Conservation (phyloP, 331 rosid genomes). For the Dryas integrifolia region DNA sequence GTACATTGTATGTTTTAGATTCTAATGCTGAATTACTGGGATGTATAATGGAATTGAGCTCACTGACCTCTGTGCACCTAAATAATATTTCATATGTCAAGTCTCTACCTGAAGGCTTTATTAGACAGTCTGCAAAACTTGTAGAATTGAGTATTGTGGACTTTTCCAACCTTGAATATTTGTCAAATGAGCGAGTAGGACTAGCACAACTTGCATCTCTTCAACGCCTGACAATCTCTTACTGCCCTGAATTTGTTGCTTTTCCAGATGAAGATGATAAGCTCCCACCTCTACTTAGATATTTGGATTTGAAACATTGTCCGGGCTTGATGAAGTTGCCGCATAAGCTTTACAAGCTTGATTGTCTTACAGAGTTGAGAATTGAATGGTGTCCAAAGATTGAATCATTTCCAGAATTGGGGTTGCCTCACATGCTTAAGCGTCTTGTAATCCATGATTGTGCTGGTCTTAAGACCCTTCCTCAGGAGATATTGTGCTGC, state of each 20-base stretch:
- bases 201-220: conserved; percentile 12
- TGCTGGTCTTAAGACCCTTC: conserved; percentile 9
- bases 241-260: conserved; percentile 12
- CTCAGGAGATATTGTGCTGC: background rate
- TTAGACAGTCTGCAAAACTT: background rate
- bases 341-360: background rate
- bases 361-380: conserved; percentile 11
- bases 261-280: conserved; percentile 1
- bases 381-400: conserved; percentile 15
- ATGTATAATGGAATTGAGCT: background rate
- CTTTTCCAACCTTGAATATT: background rate
- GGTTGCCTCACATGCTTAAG: conserved; percentile 7
- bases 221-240: conserved; percentile 15
- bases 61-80: background rate
- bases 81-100: background rate
- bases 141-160: conserved; percentile 5
- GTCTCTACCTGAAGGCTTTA: conserved; percentile 9
- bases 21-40: conserved; percentile 11
- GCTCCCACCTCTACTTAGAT: conserved; percentile 3
- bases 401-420: conserved; percentile 14
- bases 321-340: conserved; percentile 1
- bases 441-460: conserved; percentile 8
- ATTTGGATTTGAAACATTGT: conserved; percentile 11
- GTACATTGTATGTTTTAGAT: background rate
- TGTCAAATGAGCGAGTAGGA: background rate